A percentile compares a stretch with the other conserved stretches of the same genome.
phyloP scores from a whole-genome alignment of 768 basidiomycete species.

The Lepiota brunneoincarnata region DNA sequence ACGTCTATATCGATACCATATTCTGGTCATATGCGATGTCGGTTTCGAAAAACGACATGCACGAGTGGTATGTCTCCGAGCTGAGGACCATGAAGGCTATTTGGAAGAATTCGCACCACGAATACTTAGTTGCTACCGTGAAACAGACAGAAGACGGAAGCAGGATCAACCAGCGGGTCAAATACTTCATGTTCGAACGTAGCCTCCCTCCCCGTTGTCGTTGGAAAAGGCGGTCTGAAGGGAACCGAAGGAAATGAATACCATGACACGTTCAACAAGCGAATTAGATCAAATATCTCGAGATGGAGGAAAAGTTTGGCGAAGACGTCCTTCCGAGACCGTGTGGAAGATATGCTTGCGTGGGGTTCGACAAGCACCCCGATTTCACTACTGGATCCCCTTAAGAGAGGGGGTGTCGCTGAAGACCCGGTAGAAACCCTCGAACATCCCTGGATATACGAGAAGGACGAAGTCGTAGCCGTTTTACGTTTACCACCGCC shows the following conservation, averaged over 20 bases:
- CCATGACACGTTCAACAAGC: no score
- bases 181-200: conserved; percentile 4
- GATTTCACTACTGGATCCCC: background rate
- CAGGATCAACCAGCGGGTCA: background rate
- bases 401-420: background rate
- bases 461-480: conserved; percentile 9
- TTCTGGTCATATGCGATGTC: conserved; percentile 4
- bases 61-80: conserved; percentile 1
- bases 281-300: no score
- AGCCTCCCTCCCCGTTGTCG: background rate
- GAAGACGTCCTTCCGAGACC: background rate
- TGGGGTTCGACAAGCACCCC: conserved; percentile 3
- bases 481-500: background rate
- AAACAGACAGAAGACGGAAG: background rate
- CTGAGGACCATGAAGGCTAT: background rate
- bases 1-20: conserved; percentile 2
- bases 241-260: background rate
- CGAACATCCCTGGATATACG: background rate
- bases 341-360: background rate
- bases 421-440: conserved; percentile 3
- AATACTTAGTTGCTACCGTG: conserved; percentile 3
- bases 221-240: background rate
- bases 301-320: background rate
- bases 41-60: background rate
- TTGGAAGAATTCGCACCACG: conserved; percentile 2